phyloP scores from a whole-genome alignment of 2,329 filamentous ascomycete species.

The Aureobasidium melanogenum region DNA sequence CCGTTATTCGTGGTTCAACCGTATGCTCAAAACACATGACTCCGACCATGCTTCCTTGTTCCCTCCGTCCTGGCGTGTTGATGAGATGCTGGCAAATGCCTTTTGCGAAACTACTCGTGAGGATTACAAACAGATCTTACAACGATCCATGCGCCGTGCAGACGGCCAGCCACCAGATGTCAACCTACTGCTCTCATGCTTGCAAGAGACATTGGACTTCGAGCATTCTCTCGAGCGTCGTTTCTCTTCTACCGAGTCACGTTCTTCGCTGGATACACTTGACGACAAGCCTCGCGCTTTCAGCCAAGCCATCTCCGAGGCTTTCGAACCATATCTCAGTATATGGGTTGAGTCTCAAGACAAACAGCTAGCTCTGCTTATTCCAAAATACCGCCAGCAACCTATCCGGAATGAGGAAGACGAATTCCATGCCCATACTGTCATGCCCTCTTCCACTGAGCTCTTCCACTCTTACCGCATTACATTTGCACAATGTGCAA shows the following conservation, averaged over 20 bases:
- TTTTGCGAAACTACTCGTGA: conserved; percentile 95
- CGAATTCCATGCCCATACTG: conserved; percentile 82
- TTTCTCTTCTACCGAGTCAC: conserved; percentile 59
- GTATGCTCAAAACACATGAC: conserved; percentile 92
- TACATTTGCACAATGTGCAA: conserved; percentile 87
- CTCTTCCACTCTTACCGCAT: conserved; percentile 96
- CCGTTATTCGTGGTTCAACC: conserved; percentile 91
- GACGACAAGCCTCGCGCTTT: conserved; percentile 72
- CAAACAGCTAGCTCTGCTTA: conserved; percentile 70
- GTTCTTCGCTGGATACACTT: conserved; percentile 82
- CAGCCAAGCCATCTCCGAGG: conserved; percentile 85
- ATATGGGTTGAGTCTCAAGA: conserved; percentile 97
- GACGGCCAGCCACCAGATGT: conserved; percentile 80
- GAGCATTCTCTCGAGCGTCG: conserved; percentile 82
- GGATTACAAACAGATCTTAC: conserved; percentile 88
- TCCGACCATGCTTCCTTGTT: conserved; percentile 87
- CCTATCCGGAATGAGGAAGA: conserved; percentile 75
- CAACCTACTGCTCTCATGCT: conserved; percentile 74
- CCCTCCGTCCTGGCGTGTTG: conserved; percentile 77
- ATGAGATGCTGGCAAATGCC: conserved; percentile 78
- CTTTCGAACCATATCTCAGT: conserved; percentile 94
- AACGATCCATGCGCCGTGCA: conserved; percentile 70
- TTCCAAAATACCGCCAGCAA: conserved; percentile 80
- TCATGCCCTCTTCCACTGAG: conserved; percentile 89
- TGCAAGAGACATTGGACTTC: conserved; percentile 95